Evolutionary conservation across 768 basidiomycete species (phyloP).

Genomic region (Mycena polygramma): DNA sequence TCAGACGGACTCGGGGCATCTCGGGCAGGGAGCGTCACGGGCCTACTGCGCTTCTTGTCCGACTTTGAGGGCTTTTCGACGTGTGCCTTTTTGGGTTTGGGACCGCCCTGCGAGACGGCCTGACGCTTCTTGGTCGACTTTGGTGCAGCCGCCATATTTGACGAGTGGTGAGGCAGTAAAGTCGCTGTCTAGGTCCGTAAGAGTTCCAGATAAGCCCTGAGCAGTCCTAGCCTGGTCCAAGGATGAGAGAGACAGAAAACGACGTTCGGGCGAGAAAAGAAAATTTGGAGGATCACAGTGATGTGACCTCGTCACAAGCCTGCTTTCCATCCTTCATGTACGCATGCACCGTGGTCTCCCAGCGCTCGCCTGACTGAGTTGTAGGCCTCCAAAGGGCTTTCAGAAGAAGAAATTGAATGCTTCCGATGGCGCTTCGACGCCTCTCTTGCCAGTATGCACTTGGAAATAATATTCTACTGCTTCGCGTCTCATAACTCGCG

Average conservation of each 20-base stretch:
- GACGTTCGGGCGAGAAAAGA: neutral
- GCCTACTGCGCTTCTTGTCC: slow-evolving; percentile 70
- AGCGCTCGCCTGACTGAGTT: slow-evolving; percentile 12
- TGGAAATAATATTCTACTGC: neutral
- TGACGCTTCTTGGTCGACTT: slow-evolving; percentile 66
- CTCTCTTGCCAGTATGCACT: slow-evolving; percentile 55
- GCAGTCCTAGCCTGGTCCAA: neutral
- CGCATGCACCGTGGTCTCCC: neutral
- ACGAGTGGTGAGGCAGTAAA: neutral
- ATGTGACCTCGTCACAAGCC: neutral
- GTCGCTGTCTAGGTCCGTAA: neutral
- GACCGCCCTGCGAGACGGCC: slow-evolving; percentile 60
- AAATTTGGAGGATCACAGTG: slow-evolving; percentile 22
- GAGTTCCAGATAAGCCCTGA: neutral
- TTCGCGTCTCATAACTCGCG: neutral
- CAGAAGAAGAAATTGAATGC: slow-evolving; percentile 54
- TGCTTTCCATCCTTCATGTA: slow-evolving; percentile 12
- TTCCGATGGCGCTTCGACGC: slow-evolving; percentile 60
- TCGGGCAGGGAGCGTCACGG: slow-evolving; percentile 60
- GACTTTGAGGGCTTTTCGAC: slow-evolving; percentile 54
- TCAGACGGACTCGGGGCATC: slow-evolving; percentile 53
- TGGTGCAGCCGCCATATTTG: slow-evolving; percentile 53
- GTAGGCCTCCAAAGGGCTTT: slow-evolving; percentile 37
- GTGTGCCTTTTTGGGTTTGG: slow-evolving; percentile 67
- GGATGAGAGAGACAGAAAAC: neutral